phyloP scores from a whole-genome alignment of 176 grass and related monocot genomes.

The Neostapfia colusana region DNA sequence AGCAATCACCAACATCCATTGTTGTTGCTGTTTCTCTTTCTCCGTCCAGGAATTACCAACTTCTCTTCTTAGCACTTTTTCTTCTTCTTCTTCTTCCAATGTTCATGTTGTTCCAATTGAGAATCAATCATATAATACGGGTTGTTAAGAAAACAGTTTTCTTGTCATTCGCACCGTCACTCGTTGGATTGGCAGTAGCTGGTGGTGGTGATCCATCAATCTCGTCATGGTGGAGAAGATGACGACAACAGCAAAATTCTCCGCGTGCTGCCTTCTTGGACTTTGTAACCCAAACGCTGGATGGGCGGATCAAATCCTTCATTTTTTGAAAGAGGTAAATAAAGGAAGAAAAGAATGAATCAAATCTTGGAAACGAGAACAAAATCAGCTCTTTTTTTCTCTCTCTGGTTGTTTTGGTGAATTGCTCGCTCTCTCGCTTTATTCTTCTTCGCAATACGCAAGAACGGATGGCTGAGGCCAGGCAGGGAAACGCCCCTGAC shows the following conservation, averaged over 20 bases:
- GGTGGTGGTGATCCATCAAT: constrained; percentile 31
- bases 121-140: constrained; percentile 41
- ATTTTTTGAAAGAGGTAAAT: neutral
- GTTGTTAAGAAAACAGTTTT: constrained; percentile 23
- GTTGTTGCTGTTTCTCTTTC: constrained; percentile 7
- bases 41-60: constrained; percentile 27
- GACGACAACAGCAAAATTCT: neutral
- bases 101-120: constrained; percentile 47
- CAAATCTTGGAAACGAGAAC: constrained; percentile 41
- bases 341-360: neutral
- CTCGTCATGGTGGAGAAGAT: constrained; percentile 17
- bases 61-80: neutral
- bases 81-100: neutral
- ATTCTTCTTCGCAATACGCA: neutral
- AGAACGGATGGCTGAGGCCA: constrained; percentile 36
- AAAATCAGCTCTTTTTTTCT: constrained; percentile 31
- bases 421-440: constrained; percentile 33
- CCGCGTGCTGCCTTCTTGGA: constrained; percentile 36
- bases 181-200: neutral
- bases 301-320: neutral
- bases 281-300: constrained; percentile 1
- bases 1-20: constrained; percentile 24
- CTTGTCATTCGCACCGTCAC: neutral
- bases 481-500: neutral
- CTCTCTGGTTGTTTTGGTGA: constrained; percentile 18